Evolutionary conservation across 2,329 filamentous ascomycete species (phyloP).

Genomic region (Coniella vitis): DNA sequence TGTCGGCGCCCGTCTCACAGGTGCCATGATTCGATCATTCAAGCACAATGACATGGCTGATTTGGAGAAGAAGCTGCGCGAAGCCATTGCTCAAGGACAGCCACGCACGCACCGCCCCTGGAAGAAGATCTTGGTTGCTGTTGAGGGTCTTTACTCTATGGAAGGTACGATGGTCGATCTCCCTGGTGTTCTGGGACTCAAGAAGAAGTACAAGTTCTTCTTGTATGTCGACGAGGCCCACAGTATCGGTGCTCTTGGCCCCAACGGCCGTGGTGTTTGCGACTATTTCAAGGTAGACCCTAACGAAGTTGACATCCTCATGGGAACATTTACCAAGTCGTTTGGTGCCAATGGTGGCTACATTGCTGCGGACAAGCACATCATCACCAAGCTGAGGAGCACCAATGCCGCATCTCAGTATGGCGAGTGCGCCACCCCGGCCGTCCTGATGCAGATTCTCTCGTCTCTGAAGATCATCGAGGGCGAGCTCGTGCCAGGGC

Average conservation of each 20-base stretch:
- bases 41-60: conserved; percentile 95
- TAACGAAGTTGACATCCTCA: conserved; percentile 83
- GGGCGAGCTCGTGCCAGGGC: conserved; percentile 79
- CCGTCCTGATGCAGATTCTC: conserved; percentile 85
- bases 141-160: conserved; percentile 98
- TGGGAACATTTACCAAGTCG: conserved; percentile 97
- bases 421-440: conserved; percentile 81
- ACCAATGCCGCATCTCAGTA: conserved; percentile 82
- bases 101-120: conserved; percentile 96
- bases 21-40: conserved; percentile 92
- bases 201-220: conserved; percentile 94
- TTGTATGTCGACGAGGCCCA: conserved; percentile 96
- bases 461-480: conserved; percentile 82
- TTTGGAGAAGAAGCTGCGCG: conserved; percentile 77
- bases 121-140: conserved; percentile 97
- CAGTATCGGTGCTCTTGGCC: conserved; percentile 87
- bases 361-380: conserved; percentile 77
- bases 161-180: conserved; percentile 98
- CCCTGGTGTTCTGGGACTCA: conserved; percentile 79
- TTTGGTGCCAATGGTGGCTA: conserved; percentile 98
- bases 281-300: conserved; percentile 95
- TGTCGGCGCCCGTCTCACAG: conserved; percentile 86
- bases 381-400: conserved; percentile 84
- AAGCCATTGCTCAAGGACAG: conserved; percentile 92
- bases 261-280: conserved; percentile 83